Evolutionary conservation across 805 yeast species (phyloP), one percentile per base, ranked within the genome.

Genomic region (Ogataea corticis): DNA sequence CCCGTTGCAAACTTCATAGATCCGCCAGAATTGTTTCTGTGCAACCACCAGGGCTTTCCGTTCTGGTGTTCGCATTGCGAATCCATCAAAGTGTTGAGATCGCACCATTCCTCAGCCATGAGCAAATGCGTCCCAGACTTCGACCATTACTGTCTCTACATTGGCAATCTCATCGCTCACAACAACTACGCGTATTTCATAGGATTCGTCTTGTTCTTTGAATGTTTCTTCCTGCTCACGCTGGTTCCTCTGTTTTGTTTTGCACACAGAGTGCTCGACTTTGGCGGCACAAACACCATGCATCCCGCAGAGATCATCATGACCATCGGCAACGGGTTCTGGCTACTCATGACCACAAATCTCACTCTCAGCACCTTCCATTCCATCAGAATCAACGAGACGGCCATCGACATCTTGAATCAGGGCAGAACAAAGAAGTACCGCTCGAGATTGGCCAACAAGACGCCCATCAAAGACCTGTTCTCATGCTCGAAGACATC

Each of bases 141-240:
- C 71, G 98, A 91, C 64, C 98, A 91, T 62, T 84, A 74, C 57
- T 91, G 98, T 61, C 58, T 80, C 0, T 89, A 88, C 84, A 64
- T 92, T 0, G 95, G 96, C 1, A 61, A 74, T 0, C 77, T 80
- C 4, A 78, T 91, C 35, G 97, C 96, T 0, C 75, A 77, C 47
- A 62, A 68, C 31, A 91, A 92, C 63, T 80, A 80, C 59, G 59
- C 75, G 40, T 65, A 71, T 23, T 90, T 90, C 56, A 41, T 82
- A 3, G 80, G 77, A 49, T 83, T 75, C 55, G 56, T 75, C 27
- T 33, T 70, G 4, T 67, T 70, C 55, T 63, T 72, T 25, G 61
- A 66, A 21, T 17, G 61, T 2, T 59, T 68, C 35, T 70, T 79
- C 33, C 40, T 78, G 1, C 65, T 67, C 38, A 55, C 66, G n/a